Evolutionary conservation across 306 rosid genomes (phyloP).

Genomic region (Abrus pulchellus): DNA sequence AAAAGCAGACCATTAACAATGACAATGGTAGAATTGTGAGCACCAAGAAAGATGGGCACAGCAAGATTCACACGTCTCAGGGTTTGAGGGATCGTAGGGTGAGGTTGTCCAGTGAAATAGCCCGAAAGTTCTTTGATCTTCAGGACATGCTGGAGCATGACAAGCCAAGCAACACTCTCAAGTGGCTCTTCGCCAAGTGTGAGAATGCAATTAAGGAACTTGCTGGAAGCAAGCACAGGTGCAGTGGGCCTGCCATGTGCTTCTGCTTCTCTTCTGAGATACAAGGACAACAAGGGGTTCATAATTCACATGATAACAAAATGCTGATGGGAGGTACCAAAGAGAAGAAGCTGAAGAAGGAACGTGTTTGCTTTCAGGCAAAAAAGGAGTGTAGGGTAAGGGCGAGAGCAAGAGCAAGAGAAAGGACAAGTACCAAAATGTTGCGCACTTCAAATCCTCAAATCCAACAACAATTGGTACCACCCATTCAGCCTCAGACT

Average conservation of each 20-base stretch:
- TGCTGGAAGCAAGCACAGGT: slow-evolving; percentile 45
- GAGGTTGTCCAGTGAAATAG: slow-evolving; percentile 77
- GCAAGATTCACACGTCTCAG: slow-evolving; percentile 90
- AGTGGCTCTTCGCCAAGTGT: slow-evolving; percentile 82
- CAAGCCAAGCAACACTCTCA: slow-evolving; percentile 89
- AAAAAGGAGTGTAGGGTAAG: slow-evolving; percentile 68
- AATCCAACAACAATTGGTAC: slow-evolving; percentile 53
- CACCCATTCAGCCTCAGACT: slow-evolving; percentile 42
- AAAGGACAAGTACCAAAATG: slow-evolving; percentile 71
- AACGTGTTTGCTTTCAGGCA: slow-evolving; percentile 26
- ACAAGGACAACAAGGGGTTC: too few species aligned
- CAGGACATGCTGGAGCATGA: slow-evolving; percentile 92
- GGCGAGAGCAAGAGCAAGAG: slow-evolving; percentile 87
- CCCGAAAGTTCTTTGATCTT: slow-evolving; percentile 91
- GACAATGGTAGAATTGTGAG: not conserved
- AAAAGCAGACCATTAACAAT: too few species aligned
- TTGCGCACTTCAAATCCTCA: slow-evolving; percentile 45
- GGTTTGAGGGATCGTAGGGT: slow-evolving; percentile 90
- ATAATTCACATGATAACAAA: slow-evolving; percentile 43
- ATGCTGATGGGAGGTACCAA: not conserved
- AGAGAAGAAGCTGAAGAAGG: slow-evolving; percentile 49
- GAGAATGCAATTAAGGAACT: slow-evolving; percentile 68
- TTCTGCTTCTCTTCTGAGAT: slow-evolving; percentile 34
- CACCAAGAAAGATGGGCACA: slow-evolving; percentile 80
- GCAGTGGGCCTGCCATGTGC: slow-evolving; percentile 18